phyloP scores from a whole-genome alignment of 2,329 filamentous ascomycete genomes.

The Tolypocladium cylindrosporum region DNA sequence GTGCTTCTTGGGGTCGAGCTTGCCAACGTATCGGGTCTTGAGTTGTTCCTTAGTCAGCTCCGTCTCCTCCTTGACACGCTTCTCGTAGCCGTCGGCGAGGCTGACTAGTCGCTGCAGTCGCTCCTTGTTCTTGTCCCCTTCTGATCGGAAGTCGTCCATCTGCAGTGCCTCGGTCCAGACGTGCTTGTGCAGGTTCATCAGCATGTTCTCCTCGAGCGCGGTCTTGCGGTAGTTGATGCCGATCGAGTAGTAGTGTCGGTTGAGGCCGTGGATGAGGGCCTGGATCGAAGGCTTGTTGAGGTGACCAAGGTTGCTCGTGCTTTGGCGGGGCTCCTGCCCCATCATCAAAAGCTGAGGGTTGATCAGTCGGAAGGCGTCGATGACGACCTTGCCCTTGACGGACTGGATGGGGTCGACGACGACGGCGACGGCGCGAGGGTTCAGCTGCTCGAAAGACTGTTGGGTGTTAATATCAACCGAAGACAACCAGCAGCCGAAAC shows the following conservation, averaged over 20 bases:
- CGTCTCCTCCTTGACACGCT: constrained; percentile 97
- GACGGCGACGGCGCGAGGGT: constrained; percentile 89
- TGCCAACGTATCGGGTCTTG: constrained; percentile 97
- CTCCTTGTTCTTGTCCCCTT: constrained; percentile 79
- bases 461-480: constrained; percentile 99
- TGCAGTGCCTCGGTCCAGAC: constrained; percentile 97
- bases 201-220: constrained; percentile 95
- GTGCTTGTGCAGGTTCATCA: constrained; percentile 99
- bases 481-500: constrained; percentile 98
- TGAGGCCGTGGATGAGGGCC: constrained; percentile 93
- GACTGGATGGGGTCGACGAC: constrained; percentile 98
- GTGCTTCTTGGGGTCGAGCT: constrained; percentile 99
- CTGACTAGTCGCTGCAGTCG: constrained; percentile 78
- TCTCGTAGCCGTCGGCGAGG: constrained; percentile 93
- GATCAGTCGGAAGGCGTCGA: constrained; percentile 97
- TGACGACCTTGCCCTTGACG: constrained; percentile 98
- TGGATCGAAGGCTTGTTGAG: constrained; percentile 99
- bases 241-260: constrained; percentile 98
- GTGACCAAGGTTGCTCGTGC: constrained; percentile 93
- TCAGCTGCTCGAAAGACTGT: constrained; percentile 98
- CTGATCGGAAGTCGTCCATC: constrained; percentile 89
- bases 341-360: constrained; percentile 97
- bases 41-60: constrained; percentile 95
- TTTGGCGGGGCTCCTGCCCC: constrained; percentile 94
- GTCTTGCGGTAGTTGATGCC: constrained; percentile 98